Evolutionary conservation across 805 yeast genomes (phyloP).

Genomic region (Metschnikowia chrysomelidarum): DNA sequence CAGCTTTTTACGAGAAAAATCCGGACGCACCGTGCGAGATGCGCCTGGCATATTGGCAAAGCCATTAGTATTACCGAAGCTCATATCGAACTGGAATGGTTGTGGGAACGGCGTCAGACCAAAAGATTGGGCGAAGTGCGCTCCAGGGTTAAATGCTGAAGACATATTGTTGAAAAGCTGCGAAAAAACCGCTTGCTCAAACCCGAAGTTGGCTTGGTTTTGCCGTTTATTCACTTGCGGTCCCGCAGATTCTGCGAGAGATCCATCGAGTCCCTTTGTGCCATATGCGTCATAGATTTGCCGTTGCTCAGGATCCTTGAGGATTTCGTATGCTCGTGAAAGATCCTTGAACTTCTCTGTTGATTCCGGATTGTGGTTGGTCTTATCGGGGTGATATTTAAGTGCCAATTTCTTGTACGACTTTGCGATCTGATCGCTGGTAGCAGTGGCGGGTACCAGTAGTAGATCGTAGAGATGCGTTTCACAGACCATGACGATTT

Average conservation of each 20-base stretch:
- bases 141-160: slow-evolving; percentile 21
- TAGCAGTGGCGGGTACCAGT: slow-evolving; percentile 29
- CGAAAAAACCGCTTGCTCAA: slow-evolving; percentile 26
- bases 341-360: slow-evolving; percentile 59
- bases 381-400: slow-evolving; percentile 66
- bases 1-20: slow-evolving; percentile 4
- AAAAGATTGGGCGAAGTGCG: slow-evolving; percentile 8
- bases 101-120: slow-evolving; percentile 10
- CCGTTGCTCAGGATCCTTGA: slow-evolving; percentile 47
- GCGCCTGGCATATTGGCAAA: slow-evolving; percentile 1
- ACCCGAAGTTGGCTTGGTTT: slow-evolving; percentile 9
- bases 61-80: neutral
- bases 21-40: slow-evolving; percentile 12
- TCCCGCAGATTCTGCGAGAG: slow-evolving; percentile 1
- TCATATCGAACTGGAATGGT: slow-evolving; percentile 6
- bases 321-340: slow-evolving; percentile 63
- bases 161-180: slow-evolving; percentile 37
- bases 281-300: slow-evolving; percentile 54
- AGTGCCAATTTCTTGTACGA: slow-evolving; percentile 41
- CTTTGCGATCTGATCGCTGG: slow-evolving; percentile 42
- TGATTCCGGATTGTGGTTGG: slow-evolving; percentile 46
- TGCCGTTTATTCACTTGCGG: slow-evolving; percentile 6
- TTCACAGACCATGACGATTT: slow-evolving; percentile 20
- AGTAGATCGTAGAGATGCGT: slow-evolving; percentile 37
- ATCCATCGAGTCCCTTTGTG: slow-evolving; percentile 40